phyloP scores from a whole-genome alignment of 768 basidiomycete species.

The Trametes sanguinea region DNA sequence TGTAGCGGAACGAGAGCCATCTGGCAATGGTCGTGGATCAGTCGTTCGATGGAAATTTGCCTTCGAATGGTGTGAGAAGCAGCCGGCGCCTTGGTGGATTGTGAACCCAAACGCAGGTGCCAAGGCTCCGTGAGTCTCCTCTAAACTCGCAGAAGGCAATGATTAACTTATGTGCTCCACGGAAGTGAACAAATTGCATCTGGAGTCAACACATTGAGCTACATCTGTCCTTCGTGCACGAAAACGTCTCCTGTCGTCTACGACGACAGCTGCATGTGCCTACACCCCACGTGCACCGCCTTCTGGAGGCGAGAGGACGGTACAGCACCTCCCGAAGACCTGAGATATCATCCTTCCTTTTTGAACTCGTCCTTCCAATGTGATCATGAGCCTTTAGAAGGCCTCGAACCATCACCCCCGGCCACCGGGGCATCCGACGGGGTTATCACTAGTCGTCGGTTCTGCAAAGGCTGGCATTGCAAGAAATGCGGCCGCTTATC shows the following conservation, averaged over 20 bases:
- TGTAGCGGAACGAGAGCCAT: constrained; percentile 67
- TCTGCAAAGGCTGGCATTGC: constrained; percentile 73
- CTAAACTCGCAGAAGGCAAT: background rate
- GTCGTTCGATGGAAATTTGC: constrained; percentile 82
- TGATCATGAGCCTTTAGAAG: constrained; percentile 36
- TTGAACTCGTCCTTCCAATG: constrained; percentile 36
- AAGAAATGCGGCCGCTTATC: constrained; percentile 68
- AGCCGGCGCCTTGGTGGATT: constrained; percentile 59
- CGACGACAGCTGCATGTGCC: constrained; percentile 58
- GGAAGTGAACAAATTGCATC: too few relatives aligned
- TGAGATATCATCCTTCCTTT: constrained; percentile 54
- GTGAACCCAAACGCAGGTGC: background rate
- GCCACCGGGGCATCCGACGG: constrained; percentile 29
- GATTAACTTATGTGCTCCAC: background rate
- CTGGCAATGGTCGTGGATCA: constrained; percentile 46
- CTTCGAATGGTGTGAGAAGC: constrained; percentile 80
- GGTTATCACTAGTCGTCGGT: constrained; percentile 54
- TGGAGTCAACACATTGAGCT: background rate
- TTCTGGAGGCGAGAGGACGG: constrained; percentile 50
- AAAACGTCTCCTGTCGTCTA: constrained; percentile 56
- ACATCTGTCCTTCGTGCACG: constrained; percentile 48
- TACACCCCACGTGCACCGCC: constrained; percentile 53
- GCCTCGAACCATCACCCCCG: constrained; percentile 42
- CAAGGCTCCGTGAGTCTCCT: constrained; percentile 1
- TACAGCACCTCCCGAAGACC: constrained; percentile 33